phyloP scores from a whole-genome alignment of 441 rosid genomes.

The Gossypium lobatum region DNA sequence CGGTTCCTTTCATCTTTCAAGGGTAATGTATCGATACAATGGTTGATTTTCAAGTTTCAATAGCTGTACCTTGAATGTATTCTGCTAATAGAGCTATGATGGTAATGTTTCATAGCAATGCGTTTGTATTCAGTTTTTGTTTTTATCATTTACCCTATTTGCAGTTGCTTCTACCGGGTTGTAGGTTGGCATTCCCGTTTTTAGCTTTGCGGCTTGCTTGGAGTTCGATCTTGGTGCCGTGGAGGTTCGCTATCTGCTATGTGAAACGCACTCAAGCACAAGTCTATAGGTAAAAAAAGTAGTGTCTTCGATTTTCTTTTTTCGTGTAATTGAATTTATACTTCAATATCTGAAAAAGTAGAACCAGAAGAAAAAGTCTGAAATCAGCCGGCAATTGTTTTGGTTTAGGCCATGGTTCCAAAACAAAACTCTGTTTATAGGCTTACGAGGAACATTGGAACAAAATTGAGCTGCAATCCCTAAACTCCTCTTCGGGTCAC shows the following conservation, averaged over 20 bases:
- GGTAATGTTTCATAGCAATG: background rate
- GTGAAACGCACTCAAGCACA: slow-evolving; percentile 34
- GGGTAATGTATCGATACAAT: slow-evolving; percentile 26
- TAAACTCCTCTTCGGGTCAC: background rate
- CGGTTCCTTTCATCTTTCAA: slow-evolving; percentile 34
- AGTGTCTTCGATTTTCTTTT: background rate
- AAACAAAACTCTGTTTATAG: too few relatives aligned
- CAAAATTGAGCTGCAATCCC: too few relatives aligned
- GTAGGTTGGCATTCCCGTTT: slow-evolving; percentile 54
- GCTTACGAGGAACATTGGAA: too few relatives aligned
- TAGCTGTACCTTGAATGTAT: background rate
- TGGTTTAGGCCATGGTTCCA: background rate
- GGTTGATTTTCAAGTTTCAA: background rate
- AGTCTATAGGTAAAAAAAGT: slow-evolving; percentile 39
- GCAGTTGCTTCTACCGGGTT: slow-evolving; percentile 13
- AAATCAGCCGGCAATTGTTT: background rate
- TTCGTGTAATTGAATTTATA: background rate
- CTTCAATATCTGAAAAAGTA: background rate
- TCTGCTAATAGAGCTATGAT: background rate
- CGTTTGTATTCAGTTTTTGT: background rate
- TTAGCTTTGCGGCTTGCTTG: slow-evolving; percentile 46
- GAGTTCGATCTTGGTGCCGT: slow-evolving; percentile 33
- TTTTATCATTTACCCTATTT: background rate
- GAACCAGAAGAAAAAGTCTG: background rate
- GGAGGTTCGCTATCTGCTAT: slow-evolving; percentile 35